phyloP scores from a whole-genome alignment of 805 yeast species.

The Clavispora asparagi region DNA sequence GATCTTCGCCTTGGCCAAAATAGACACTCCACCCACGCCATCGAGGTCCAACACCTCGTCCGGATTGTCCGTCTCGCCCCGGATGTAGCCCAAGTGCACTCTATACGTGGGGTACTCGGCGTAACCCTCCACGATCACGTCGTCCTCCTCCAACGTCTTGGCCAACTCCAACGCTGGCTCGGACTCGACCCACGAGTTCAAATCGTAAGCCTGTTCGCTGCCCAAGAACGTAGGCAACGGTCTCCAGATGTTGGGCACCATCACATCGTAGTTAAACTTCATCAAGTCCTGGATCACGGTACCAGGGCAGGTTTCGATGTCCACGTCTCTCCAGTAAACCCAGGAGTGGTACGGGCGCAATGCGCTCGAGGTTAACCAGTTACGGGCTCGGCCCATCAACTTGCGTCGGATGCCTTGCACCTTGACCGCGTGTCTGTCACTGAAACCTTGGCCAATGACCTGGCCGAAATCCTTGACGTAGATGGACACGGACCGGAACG shows the following conservation, averaged over 20 bases:
- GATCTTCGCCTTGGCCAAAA: slow-evolving; percentile 66
- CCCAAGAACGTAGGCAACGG: slow-evolving; percentile 92
- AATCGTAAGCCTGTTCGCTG: slow-evolving; percentile 89
- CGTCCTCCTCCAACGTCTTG: slow-evolving; percentile 62
- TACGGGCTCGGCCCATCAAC: slow-evolving; percentile 82
- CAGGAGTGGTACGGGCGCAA: slow-evolving; percentile 80
- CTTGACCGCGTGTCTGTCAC: slow-evolving; percentile 78
- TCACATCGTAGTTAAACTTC: slow-evolving; percentile 63
- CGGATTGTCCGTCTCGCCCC: slow-evolving; percentile 57
- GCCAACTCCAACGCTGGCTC: slow-evolving; percentile 71
- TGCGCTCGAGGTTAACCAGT: slow-evolving; percentile 73
- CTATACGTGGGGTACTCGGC: slow-evolving; percentile 86
- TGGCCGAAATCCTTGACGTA: slow-evolving; percentile 82
- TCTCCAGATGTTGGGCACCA: slow-evolving; percentile 93
- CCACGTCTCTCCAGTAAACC: slow-evolving; percentile 91
- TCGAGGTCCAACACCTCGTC: slow-evolving; percentile 66
- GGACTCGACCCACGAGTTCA: slow-evolving; percentile 94
- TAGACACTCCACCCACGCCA: slow-evolving; percentile 86
- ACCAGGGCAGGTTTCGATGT: slow-evolving; percentile 78
- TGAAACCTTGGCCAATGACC: slow-evolving; percentile 77
- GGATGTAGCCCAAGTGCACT: slow-evolving; percentile 70
- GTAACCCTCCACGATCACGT: slow-evolving; percentile 84
- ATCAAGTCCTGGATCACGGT: slow-evolving; percentile 68
- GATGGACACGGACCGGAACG: slow-evolving; percentile 75
- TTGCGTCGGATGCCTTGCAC: slow-evolving; percentile 82